Evolutionary conservation across 768 basidiomycete genomes (phyloP), one percentile per base, ranked within the genome.

Genomic region (Clavaria fumosa): DNA sequence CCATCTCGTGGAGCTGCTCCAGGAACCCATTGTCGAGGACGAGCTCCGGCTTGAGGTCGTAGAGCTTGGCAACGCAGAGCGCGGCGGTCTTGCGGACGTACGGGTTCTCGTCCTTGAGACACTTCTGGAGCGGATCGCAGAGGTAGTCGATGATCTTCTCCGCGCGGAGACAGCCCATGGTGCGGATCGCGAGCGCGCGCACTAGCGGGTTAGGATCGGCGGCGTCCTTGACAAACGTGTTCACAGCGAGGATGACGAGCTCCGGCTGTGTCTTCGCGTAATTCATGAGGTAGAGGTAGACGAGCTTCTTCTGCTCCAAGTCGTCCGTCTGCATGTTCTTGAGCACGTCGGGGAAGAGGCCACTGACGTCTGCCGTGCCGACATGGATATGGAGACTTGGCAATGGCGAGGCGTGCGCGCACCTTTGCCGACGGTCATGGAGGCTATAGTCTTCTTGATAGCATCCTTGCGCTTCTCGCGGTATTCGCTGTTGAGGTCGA

Each of bases 261-360:
- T 99, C 95, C 0, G 95, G 95, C 53, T 99, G 95, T 0, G 93
- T 91, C 55, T 95, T 95, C 23, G 93, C 93, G 47, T 97, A 99
- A 64, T 99, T 99, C 84, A 97, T 96, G 42, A 99, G 76, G 58
- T 96, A 96, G 17, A 95, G 72, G 51, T 95, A 97, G n/a, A 97
- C 95, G 23, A 99, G 81, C 60, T 99, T 97, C 75, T 97, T 99
- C 63, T 97, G 95, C 58, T 99, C 95, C 38, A 99, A 72, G 56
- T 97, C 93, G 36, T 99, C 93, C 18, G 95, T 97, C 62, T 97
- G 93, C 91, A 90, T 95, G 60, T 96, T 96, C 70, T 95, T 95
- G 52, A 99, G 76, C 21, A 97, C 93, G 59, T 97, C 89, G 5
- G 93, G 91, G 54, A 97, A 96, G 47, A 97, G 73, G 15, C 91